Conservation (phyloP, 1,284 basidiomycete genomes). For the Ustilago sp. region DNA sequence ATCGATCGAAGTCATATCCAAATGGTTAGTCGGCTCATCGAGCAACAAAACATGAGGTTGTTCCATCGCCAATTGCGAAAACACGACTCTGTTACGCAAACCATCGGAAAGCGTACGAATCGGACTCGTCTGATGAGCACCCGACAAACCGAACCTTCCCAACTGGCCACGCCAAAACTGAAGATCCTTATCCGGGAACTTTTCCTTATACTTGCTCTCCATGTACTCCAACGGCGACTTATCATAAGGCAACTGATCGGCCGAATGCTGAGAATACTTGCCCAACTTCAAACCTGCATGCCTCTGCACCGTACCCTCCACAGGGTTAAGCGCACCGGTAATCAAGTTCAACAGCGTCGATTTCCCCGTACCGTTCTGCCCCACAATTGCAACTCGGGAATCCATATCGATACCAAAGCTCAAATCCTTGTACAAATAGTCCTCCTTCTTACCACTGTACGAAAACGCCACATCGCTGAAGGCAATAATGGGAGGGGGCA, state of each 20-base stretch:
- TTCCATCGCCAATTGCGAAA: slow-evolving; percentile 79
- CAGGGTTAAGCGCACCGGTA: slow-evolving; percentile 83
- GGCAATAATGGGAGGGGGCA: slow-evolving; percentile 96
- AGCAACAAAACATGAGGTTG: slow-evolving; percentile 71
- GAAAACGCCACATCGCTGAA: slow-evolving; percentile 95
- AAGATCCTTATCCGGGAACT: slow-evolving; percentile 93
- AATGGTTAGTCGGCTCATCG: slow-evolving; percentile 82
- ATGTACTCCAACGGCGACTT: slow-evolving; percentile 94
- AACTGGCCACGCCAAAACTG: slow-evolving; percentile 94
- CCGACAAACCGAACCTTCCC: slow-evolving; percentile 94
- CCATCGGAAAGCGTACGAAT: slow-evolving; percentile 95
- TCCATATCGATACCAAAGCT: slow-evolving; percentile 91
- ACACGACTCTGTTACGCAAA: slow-evolving; percentile 91
- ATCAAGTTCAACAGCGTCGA: slow-evolving; percentile 97
- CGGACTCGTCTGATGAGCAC: slow-evolving; percentile 89
- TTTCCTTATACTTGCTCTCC: slow-evolving; percentile 74
- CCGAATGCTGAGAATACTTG: slow-evolving; percentile 94
- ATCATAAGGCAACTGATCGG: slow-evolving; percentile 97
- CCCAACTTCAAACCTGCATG: slow-evolving; percentile 91
- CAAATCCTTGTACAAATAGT: slow-evolving; percentile 88
- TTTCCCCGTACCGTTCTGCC: slow-evolving; percentile 97
- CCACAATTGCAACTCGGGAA: slow-evolving; percentile 94
- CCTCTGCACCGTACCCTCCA: slow-evolving; percentile 85
- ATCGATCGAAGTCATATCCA: slow-evolving; percentile 94
- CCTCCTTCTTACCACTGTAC: slow-evolving; percentile 84